A percentile compares a stretch with the other conserved stretches of the same genome.
Evolutionary conservation across 306 rosid species (phyloP).

Genomic region (Dalbergia cultrata): DNA sequence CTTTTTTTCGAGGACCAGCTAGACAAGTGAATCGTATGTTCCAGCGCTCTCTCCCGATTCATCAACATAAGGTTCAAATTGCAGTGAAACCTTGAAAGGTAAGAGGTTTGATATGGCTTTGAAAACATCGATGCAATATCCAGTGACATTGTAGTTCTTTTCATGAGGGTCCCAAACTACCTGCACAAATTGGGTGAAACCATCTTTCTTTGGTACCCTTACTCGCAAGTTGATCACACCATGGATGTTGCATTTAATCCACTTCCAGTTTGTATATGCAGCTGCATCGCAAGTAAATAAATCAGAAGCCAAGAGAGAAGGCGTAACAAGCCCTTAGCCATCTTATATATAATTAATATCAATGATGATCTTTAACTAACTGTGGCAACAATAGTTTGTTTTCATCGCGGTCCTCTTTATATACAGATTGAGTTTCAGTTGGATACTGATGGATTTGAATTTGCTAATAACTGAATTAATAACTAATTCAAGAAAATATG

Average conservation of each 20-base stretch:
- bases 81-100: conserved; percentile 40
- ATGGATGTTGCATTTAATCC: background rate
- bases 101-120: conserved; percentile 17
- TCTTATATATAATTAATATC: background rate
- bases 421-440: background rate
- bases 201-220: conserved; percentile 47
- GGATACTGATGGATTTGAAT: background rate
- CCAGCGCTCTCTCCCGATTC: conserved; percentile 28
- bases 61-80: conserved; percentile 34
- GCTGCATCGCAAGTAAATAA: too few species aligned
- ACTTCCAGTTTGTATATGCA: background rate
- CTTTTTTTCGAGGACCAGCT: conserved; percentile 40
- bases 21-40: conserved; percentile 43
- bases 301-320: conserved; percentile 11
- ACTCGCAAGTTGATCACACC: conserved; percentile 25
- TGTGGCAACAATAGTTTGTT: background rate
- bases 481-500: background rate
- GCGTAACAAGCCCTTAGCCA: background rate
- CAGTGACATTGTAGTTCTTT: conserved; percentile 28
- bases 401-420: background rate
- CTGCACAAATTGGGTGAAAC: conserved; percentile 47
- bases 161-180: conserved; percentile 3
- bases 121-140: conserved; percentile 55
- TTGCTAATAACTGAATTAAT: too few species aligned
- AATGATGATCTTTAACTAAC: background rate